phyloP scores from a whole-genome alignment of 163 green algal genomes.

The Picocystis sp. region DNA sequence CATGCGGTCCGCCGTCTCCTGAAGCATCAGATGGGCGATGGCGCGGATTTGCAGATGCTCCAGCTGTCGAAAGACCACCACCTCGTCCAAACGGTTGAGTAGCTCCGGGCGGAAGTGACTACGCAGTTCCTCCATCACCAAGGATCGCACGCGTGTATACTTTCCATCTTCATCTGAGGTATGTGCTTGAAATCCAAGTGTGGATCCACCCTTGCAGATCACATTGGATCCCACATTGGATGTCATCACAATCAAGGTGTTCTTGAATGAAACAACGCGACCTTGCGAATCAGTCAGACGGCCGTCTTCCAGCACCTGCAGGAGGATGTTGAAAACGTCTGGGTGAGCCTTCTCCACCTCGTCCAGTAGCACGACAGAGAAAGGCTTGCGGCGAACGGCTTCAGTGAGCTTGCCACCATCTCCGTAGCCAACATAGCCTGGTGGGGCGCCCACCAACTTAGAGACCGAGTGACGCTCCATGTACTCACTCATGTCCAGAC shows the following conservation, averaged over 20 bases:
- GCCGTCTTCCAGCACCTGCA: conserved; percentile 73
- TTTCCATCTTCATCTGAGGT: conserved; percentile 9
- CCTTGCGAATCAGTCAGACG: conserved; percentile 70
- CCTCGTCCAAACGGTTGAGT: conserved; percentile 65
- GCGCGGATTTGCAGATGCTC: conserved; percentile 26
- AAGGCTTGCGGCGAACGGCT: conserved; percentile 42
- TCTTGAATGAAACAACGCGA: conserved; percentile 73
- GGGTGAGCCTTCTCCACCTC: conserved; percentile 81
- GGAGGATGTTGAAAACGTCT: conserved; percentile 80
- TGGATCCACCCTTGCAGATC: conserved; percentile 45
- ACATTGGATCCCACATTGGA: conserved; percentile 67
- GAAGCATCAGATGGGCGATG: conserved; percentile 37
- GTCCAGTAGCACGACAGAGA: conserved; percentile 69
- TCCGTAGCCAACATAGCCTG: conserved; percentile 64
- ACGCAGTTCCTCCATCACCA: conserved; percentile 61
- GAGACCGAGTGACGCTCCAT: conserved; percentile 76
- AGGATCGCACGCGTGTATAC: conserved; percentile 29
- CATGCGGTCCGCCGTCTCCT: conserved; percentile 23
- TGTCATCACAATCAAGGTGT: conserved; percentile 80
- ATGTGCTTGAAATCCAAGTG: conserved; percentile 36
- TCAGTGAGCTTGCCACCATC: conserved; percentile 77
- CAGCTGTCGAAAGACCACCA: conserved; percentile 63
- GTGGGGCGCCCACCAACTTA: conserved; percentile 83
- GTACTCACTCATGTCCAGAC: conserved; percentile 91
- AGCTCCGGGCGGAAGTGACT: conserved; percentile 65